Evolutionary conservation across 768 basidiomycete species (phyloP), one percentile per base, ranked within the genome.

Genomic region (Lactarius pseudohatsudake): DNA sequence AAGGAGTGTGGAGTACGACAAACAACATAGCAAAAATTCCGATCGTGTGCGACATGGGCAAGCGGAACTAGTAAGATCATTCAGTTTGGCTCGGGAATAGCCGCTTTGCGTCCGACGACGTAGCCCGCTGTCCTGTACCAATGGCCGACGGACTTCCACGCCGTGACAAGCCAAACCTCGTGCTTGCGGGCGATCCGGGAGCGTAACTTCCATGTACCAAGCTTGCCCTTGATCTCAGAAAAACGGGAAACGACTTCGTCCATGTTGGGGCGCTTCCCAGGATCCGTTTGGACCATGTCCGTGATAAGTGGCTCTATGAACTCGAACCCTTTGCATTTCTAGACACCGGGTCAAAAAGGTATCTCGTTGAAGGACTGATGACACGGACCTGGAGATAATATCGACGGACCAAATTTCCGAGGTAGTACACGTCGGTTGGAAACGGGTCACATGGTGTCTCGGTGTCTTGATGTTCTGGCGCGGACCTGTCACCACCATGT

Each of bases 231-330:
- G 38, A 64, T 59, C 32, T 58, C 57, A 4, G 36, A 20, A 57
- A 63, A 66, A 3, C 57, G 61, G 26, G 45, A 11, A 10, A 58
- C 43, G 1, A 65, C 60, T 28, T 61, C 59, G 7, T 61, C 28
- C 59, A 62, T 62, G 3, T 72, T 76, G 0, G 79, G 79, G 7
- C 79, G 75, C 54, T 75, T 72, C 3, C 63, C 45, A 0, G 78
- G 76, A 59, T 80, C 75, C 0, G 72, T 67, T 62, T 79, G 75
- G 4, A 75, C 70, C 79, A 81, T 80, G 26, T 78, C 76, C 0
- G 56, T 57, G 28, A 72, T 67, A n/a, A 72, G 60, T 61, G 40
- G 26, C n/a, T 47, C 55, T 18, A 67, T 43, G 57, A 67, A 67
- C 20, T 58, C 61, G 9, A 65, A 61, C 0, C 59, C 64, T 16